These are phyloP conservation scores for Dactylonectria macrodidyma DNA, from an alignment of 2,329 filamentous ascomycete species.

Conservation along the genomic window DNA sequence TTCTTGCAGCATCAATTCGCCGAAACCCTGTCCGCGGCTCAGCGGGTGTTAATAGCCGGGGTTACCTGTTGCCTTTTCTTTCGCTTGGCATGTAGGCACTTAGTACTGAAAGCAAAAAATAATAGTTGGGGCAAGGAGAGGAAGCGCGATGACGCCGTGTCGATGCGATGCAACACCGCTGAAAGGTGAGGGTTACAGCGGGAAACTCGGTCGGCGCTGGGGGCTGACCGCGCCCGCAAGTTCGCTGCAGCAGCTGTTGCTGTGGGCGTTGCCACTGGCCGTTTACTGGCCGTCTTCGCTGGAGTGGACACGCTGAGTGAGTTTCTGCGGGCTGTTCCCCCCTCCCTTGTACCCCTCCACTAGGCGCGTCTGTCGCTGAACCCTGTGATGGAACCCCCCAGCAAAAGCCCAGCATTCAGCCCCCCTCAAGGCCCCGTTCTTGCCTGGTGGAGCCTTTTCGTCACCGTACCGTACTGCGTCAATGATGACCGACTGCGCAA, in stretches of 20 bases:
- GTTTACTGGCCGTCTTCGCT: conserved; percentile 3
- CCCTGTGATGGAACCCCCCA: background rate
- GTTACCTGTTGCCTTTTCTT: background rate
- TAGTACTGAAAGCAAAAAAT: background rate
- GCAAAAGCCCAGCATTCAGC: background rate
- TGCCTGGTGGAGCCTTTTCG: background rate
- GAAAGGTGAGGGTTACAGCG: background rate
- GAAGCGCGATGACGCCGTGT: conserved; percentile 12
- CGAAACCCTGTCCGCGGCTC: conserved; percentile 8
- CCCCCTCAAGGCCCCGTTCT: background rate
- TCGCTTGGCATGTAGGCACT: conserved; percentile 1
- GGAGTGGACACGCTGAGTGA: background rate
- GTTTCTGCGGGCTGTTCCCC: background rate
- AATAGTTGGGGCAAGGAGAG: background rate
- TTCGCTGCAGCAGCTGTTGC: background rate
- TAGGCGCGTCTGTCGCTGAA: background rate
- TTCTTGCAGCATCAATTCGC: background rate
- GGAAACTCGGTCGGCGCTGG: background rate
- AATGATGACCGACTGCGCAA: no score
- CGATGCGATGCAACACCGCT: conserved; percentile 12
- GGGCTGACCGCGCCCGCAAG: background rate
- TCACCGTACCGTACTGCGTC: background rate
- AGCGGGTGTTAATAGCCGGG: conserved; percentile 1
- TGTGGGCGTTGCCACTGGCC: background rate
- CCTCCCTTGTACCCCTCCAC: background rate